phyloP scores from a whole-genome alignment of 2,329 filamentous ascomycete species.

The Phialemonium atrogriseum region DNA sequence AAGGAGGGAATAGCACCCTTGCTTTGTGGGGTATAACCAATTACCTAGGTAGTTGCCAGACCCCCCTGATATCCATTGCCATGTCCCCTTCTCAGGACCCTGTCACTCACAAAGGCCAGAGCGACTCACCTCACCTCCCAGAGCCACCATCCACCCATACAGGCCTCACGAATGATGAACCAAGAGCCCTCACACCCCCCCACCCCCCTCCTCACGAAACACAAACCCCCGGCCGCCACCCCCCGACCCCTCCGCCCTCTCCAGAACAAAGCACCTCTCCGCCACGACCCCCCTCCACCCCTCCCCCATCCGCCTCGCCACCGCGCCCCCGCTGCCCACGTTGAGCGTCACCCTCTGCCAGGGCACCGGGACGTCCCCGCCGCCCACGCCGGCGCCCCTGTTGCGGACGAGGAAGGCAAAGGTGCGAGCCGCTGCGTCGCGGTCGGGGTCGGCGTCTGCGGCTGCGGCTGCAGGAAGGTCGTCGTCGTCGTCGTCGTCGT shows the following conservation, averaged over 20 bases:
- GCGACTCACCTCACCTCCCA: too few relatives aligned
- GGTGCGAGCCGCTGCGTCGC: slow-evolving; percentile 23
- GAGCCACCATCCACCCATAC: too few relatives aligned
- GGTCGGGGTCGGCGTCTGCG: slow-evolving; percentile 18
- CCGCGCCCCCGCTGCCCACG: slow-evolving; percentile 37
- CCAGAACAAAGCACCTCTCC: slow-evolving; percentile 37
- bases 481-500: slow-evolving; percentile 14
- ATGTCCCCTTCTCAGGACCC: too few relatives aligned
- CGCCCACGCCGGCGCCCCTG: slow-evolving; percentile 10
- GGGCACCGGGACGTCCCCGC: slow-evolving; percentile 7
- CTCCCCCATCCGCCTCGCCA: slow-evolving; percentile 32
- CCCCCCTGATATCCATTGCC: too few relatives aligned
- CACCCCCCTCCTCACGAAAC: not conserved
- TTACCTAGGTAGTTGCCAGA: too few relatives aligned
- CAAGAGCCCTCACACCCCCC: not conserved
- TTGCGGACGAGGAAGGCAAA: slow-evolving; percentile 23
- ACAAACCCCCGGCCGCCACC: slow-evolving; percentile 1
- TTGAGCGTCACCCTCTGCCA: slow-evolving; percentile 37
- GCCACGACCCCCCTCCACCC: slow-evolving; percentile 37
- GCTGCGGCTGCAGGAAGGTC: slow-evolving; percentile 15
- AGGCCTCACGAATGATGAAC: not conserved
- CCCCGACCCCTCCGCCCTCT: slow-evolving; percentile 12
- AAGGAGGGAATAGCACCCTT: too few relatives aligned
- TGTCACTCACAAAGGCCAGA: too few relatives aligned
- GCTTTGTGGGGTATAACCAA: too few relatives aligned